Percentiles rank a stretch among this genome's conserved stretches.
These are phyloP conservation scores for Nidularia pulvinata DNA, from an alignment of 768 basidiomycete species.

Conservation along the genomic window DNA sequence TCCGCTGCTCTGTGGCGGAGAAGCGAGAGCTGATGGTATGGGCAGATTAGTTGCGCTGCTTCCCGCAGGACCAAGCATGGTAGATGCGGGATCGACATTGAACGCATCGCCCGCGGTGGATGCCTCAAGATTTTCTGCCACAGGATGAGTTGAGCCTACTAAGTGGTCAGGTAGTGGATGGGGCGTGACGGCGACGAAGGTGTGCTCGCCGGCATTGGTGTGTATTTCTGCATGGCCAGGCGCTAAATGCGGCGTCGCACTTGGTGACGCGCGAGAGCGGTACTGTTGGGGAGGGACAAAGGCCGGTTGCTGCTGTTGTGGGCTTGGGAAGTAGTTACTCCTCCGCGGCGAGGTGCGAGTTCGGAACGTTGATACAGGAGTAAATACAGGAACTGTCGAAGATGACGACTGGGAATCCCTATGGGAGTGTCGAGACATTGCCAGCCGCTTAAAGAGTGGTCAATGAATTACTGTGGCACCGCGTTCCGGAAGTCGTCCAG, in stretches of 20 bases:
- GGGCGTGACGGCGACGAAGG: neutral
- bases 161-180: neutral
- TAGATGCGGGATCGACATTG: neutral
- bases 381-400: neutral
- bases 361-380: neutral
- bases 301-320: neutral
- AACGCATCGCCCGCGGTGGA: neutral
- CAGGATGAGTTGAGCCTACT: neutral
- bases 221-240: neutral
- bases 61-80: neutral
- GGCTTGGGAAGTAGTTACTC: neutral
- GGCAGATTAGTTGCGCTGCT: neutral
- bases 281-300: neutral
- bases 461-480: no score
- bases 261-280: conserved; percentile 14
- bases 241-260: conserved; percentile 9
- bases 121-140: neutral
- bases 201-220: no score
- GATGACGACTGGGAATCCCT: no score
- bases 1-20: neutral
- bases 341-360: neutral
- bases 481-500: no score
- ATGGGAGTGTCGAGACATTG: no score
- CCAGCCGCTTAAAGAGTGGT: no score
- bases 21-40: neutral